phyloP scores from a whole-genome alignment of 2,329 filamentous ascomycete species.

The Talaromyces sp. region DNA sequence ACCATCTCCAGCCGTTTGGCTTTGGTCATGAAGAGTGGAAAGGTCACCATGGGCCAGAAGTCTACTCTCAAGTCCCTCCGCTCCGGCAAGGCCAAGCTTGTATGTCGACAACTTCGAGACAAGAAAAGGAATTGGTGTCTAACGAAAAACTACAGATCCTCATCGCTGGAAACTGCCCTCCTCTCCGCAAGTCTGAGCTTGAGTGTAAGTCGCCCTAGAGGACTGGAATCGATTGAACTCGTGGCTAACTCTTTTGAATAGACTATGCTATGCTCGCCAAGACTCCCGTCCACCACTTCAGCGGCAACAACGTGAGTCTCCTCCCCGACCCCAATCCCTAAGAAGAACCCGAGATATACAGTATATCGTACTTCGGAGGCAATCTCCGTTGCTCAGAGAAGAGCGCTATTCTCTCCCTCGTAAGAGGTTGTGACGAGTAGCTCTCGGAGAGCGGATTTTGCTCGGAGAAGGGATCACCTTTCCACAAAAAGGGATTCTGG shows the following conservation, averaged over 20 bases:
- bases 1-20: constrained; percentile 19
- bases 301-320: constrained; percentile 93
- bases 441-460: constrained; percentile 21
- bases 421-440: constrained; percentile 24
- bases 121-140: background rate
- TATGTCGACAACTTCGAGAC: background rate
- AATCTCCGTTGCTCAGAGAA: constrained; percentile 20
- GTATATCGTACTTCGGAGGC: constrained; percentile 20
- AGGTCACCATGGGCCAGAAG: constrained; percentile 84
- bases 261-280: constrained; percentile 60
- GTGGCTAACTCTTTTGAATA: background rate
- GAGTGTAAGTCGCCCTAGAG: constrained; percentile 57
- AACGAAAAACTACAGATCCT: constrained; percentile 57
- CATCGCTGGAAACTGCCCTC: constrained; percentile 92
- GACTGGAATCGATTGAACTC: background rate
- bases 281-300: constrained; percentile 95
- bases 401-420: constrained; percentile 19
- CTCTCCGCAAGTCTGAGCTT: constrained; percentile 95
- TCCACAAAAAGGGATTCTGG: constrained; percentile 18
- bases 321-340: background rate
- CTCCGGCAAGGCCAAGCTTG: constrained; percentile 93
- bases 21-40: constrained; percentile 31
- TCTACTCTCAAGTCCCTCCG: constrained; percentile 85
- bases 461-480: constrained; percentile 20
- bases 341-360: constrained; percentile 17